Evolutionary conservation across 2,329 filamentous ascomycete genomes (phyloP), one percentile per base, ranked within the genome.

Genomic region (Fusarium chlamydosporum): DNA sequence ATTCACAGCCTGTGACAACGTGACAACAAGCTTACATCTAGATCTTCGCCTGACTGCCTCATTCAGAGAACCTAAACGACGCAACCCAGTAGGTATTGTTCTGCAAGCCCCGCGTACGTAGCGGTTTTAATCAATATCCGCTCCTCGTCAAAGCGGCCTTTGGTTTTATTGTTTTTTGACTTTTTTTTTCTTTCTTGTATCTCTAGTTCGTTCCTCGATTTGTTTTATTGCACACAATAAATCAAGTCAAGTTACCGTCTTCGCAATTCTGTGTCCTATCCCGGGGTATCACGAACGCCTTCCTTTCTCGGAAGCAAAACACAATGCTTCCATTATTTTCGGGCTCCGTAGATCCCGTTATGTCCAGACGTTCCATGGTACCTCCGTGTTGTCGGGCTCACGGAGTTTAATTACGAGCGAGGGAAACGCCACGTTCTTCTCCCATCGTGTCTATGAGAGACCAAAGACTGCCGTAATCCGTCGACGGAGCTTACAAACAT

Each of bases 381-480:
- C 48, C 50, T 68, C 65, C 63, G 60, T 56, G 52, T 60, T 33
- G 42, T 73, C 72, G 72, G 72, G 38, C 56, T 74, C 58, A 72
- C 72, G 72, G 72, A 63, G 34, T 64, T 69, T 69, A 51, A 56
- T 65, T 61, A 53, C 54, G 65, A 73, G 71, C 71, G 68, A 72
- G 45, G 41, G 51, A 53, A 64, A 54, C 67, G 55, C 65, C 58
- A 65, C 54, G 47, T 37, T 55, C 26, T 50, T 63, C 23, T 6
- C 23, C 23, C 23, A 23, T 23, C 23, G 23, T 23, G 23, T 23
- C 23, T 23, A 23, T 6, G 23, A 23, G 23, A 23, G 23, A 23
- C 23, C 23, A 23, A 23, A 23, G 23, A 23, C 23, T 27, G 46
- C 41, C 38, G 37, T 45, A 58, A 47, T 56, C 58, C 45, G 55